These are phyloP conservation scores for Cercospora brassicicola DNA, from an alignment of 2,329 filamentous ascomycete species.

Conservation along the genomic window DNA sequence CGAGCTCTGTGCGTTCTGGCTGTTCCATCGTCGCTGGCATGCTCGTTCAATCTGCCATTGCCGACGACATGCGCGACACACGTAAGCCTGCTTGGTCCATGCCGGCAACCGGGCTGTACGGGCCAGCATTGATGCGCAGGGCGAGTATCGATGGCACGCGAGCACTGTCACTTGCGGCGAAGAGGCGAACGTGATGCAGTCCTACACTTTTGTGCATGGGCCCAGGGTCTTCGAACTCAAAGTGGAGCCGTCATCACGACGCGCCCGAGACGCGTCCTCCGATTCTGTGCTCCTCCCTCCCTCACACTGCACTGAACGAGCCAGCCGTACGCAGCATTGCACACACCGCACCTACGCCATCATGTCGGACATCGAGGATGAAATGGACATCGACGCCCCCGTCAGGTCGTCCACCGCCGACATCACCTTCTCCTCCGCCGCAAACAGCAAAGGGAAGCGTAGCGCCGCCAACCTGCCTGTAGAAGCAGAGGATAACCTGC, in stretches of 20 bases:
- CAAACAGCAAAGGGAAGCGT: conserved; percentile 77
- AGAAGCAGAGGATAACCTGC: conserved; percentile 87
- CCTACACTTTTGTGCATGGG: conserved; percentile 1
- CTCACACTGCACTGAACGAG: background rate
- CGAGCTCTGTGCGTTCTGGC: conserved; percentile 5
- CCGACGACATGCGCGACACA: conserved; percentile 26
- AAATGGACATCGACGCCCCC: conserved; percentile 66
- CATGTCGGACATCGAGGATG: conserved; percentile 59
- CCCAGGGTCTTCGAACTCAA: background rate
- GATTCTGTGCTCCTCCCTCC: background rate
- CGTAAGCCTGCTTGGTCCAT: conserved; percentile 27
- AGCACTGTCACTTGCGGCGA: background rate
- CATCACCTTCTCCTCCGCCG: conserved; percentile 72
- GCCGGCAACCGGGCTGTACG: conserved; percentile 17
- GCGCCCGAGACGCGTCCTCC: conserved; percentile 12
- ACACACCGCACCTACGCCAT: conserved; percentile 19
- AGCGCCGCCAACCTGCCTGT: conserved; percentile 90
- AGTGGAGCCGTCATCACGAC: conserved; percentile 8
- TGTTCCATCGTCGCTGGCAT: conserved; percentile 22
- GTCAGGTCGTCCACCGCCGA: conserved; percentile 37
- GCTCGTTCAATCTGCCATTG: conserved; percentile 18
- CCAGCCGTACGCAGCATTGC: background rate
- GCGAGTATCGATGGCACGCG: background rate
- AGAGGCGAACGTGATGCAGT: background rate
- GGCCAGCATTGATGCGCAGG: conserved; percentile 23